Conservation (phyloP, 768 basidiomycete genomes). For the Kwoniella bestiolae region DNA sequence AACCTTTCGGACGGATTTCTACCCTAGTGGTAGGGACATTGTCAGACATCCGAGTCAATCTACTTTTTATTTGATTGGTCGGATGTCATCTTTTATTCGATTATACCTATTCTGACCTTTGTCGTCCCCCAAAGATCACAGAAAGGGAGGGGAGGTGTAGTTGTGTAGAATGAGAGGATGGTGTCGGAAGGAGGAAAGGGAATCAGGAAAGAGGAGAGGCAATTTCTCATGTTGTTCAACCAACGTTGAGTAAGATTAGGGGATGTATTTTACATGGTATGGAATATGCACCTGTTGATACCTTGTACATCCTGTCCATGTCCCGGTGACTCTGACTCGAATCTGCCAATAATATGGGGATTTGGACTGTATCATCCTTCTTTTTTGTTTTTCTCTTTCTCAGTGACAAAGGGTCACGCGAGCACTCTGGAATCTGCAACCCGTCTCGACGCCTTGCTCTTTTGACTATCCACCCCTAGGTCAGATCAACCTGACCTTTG, state of each 20-base stretch:
- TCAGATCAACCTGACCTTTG: too few species aligned
- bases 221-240: not conserved
- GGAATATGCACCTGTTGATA: not conserved
- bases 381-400: too few species aligned
- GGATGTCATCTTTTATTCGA: not conserved
- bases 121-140: not conserved
- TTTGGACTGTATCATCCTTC: too few species aligned
- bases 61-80: constrained; percentile 17
- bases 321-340: too few species aligned
- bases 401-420: too few species aligned
- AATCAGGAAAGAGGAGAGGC: not conserved
- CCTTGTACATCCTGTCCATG: not conserved
- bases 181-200: not conserved
- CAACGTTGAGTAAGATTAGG: not conserved
- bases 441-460: too few species aligned
- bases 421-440: too few species aligned
- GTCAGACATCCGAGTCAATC: not conserved
- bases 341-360: too few species aligned
- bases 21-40: too few species aligned
- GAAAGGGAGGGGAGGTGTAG: not conserved
- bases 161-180: not conserved
- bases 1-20: not conserved
- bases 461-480: too few species aligned
- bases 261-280: not conserved
- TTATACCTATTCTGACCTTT: constrained; percentile 1